phyloP scores from a whole-genome alignment of 345 rosid species.

The Balakata baccata region DNA sequence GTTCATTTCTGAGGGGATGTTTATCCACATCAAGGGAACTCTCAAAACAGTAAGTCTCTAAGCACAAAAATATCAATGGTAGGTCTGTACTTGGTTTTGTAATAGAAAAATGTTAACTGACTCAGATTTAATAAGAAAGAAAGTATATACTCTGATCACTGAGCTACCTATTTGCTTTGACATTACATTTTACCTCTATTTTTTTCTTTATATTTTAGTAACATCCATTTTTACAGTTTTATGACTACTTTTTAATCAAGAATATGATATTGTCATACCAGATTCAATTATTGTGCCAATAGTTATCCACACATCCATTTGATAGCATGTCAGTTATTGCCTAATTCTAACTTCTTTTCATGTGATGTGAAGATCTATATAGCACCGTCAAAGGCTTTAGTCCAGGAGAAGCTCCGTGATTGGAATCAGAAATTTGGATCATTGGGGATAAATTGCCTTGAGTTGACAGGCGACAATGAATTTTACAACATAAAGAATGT shows the following conservation, averaged over 20 bases:
- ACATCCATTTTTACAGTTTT: neutral
- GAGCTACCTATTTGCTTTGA: neutral
- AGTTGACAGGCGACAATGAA: conserved; percentile 90
- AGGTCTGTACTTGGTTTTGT: neutral
- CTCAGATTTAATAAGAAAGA: neutral
- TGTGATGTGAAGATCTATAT: conserved; percentile 61
- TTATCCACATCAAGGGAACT: conserved; percentile 70
- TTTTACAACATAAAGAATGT: conserved; percentile 60
- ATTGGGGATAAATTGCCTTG: conserved; percentile 77
- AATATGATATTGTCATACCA: neutral
- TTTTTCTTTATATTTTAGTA: neutral
- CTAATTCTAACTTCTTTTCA: conserved; percentile 21
- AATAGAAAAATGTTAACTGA: neutral
- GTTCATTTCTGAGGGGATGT: conserved; percentile 59
- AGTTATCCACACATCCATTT: neutral
- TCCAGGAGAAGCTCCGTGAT: conserved; percentile 90
- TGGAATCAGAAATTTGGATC: conserved; percentile 86
- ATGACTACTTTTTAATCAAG: neutral
- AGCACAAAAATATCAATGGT: neutral
- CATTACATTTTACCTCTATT: neutral
- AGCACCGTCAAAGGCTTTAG: conserved; percentile 95
- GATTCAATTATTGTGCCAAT: neutral
- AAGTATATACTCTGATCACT: neutral
- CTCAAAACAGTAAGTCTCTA: conserved; percentile 68
- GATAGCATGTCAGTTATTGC: conserved; percentile 2